These are phyloP conservation scores for Mucuna pruriens DNA, from an alignment of 306 rosid genomes.

Conservation along the genomic window DNA sequence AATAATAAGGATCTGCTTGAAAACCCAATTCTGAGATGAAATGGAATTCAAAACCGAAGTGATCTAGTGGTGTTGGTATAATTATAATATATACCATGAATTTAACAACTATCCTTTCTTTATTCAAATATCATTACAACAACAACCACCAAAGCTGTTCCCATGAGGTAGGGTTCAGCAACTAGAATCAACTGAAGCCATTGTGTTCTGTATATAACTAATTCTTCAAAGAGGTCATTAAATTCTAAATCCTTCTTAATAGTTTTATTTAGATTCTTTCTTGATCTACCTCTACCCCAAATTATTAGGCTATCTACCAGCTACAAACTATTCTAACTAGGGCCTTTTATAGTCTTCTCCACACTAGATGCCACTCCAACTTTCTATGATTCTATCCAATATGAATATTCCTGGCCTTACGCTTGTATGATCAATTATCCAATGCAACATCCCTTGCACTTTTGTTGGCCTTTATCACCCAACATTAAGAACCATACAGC, in stretches of 20 bases:
- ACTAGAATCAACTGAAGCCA: neutral
- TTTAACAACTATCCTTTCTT: neutral
- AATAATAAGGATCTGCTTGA: constrained; percentile 19
- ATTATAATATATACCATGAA: neutral
- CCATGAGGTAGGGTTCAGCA: neutral
- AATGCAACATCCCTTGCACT: neutral
- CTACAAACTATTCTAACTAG: neutral
- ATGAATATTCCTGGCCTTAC: neutral
- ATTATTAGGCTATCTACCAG: neutral
- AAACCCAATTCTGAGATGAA: constrained; percentile 9
- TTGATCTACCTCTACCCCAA: neutral
- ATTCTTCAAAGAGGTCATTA: neutral
- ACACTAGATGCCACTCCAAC: neutral
- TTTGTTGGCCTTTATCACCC: neutral
- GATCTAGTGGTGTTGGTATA: constrained; percentile 5
- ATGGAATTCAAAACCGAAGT: constrained; percentile 4
- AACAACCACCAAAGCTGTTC: neutral
- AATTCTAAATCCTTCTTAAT: neutral
- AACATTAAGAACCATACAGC: neutral
- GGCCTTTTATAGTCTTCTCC: neutral
- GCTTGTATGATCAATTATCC: neutral
- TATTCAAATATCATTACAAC: constrained; percentile 1
- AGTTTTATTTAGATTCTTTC: neutral
- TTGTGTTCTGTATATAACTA: neutral
- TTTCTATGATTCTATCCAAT: neutral